Evolutionary conservation across 495 filamentous ascomycete species (phyloP).

Genomic region (Penicillium macrosclerotiorum): DNA sequence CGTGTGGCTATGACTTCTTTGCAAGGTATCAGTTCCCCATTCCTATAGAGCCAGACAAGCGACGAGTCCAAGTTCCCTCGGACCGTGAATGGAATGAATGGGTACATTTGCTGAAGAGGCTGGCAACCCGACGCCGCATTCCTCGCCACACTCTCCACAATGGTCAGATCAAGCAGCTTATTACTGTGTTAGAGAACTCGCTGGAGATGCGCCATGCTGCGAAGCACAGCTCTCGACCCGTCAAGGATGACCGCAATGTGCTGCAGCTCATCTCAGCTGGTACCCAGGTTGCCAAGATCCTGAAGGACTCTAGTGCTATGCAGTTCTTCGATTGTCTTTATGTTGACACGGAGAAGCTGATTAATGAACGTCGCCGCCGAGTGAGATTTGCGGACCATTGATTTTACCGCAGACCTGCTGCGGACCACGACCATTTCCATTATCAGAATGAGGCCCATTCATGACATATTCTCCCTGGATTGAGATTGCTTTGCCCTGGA

Average conservation of each 20-base stretch:
- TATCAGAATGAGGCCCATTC: too few relatives aligned
- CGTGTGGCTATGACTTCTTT: slow-evolving; percentile 85
- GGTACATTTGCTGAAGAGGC: slow-evolving; percentile 82
- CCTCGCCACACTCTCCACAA: slow-evolving; percentile 81
- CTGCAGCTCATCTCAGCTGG: slow-evolving; percentile 83
- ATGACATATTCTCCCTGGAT: too few relatives aligned
- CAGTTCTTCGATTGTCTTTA: slow-evolving; percentile 73
- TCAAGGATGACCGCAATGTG: slow-evolving; percentile 89
- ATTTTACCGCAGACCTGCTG: too few relatives aligned
- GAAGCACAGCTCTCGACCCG: slow-evolving; percentile 75
- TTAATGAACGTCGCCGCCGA: slow-evolving; percentile 59
- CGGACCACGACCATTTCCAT: too few relatives aligned
- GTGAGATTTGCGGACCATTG: slow-evolving; percentile 48
- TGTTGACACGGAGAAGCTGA: slow-evolving; percentile 67
- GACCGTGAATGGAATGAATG: slow-evolving; percentile 92
- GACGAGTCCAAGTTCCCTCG: slow-evolving; percentile 71
- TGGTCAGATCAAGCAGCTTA: slow-evolving; percentile 84
- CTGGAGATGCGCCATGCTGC: slow-evolving; percentile 82
- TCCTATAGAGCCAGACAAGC: slow-evolving; percentile 74
- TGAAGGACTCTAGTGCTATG: slow-evolving; percentile 81
- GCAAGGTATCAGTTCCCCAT: slow-evolving; percentile 89
- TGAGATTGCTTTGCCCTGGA: too few relatives aligned
- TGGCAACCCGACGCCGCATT: slow-evolving; percentile 82
- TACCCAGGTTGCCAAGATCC: slow-evolving; percentile 80
- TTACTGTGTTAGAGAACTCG: slow-evolving; percentile 78